These are phyloP conservation scores for Hanseniaspora meyeri DNA, from an alignment of 805 yeast species.

Conservation along the genomic window DNA sequence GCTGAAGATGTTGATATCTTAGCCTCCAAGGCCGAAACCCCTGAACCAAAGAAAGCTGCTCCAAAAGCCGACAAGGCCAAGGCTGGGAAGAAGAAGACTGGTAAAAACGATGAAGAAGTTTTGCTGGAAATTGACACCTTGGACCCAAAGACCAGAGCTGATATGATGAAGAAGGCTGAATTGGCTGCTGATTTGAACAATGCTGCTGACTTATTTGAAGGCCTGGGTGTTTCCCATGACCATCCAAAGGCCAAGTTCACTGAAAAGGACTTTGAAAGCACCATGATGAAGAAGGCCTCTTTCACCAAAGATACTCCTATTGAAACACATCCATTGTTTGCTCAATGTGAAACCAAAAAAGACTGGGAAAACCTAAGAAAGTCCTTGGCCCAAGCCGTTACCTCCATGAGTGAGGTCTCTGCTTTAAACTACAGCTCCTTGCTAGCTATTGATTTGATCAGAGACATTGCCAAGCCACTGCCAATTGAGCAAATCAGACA, in stretches of 20 bases:
- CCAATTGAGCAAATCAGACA: slow-evolving; percentile 72
- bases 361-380: slow-evolving; percentile 72
- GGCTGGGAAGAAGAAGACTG: slow-evolving; percentile 26
- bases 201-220: slow-evolving; percentile 86
- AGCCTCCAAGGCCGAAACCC: slow-evolving; percentile 78
- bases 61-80: slow-evolving; percentile 22
- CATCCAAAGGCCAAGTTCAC: slow-evolving; percentile 34
- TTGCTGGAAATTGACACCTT: slow-evolving; percentile 50
- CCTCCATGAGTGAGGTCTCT: slow-evolving; percentile 48
- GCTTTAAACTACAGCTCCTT: slow-evolving; percentile 56
- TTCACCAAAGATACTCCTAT: slow-evolving; percentile 43
- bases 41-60: slow-evolving; percentile 26
- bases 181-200: slow-evolving; percentile 75
- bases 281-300: slow-evolving; percentile 19
- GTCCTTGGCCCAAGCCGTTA: slow-evolving; percentile 49
- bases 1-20: slow-evolving; percentile 34
- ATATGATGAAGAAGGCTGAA: slow-evolving; percentile 68
- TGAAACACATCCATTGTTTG: slow-evolving; percentile 65
- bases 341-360: slow-evolving; percentile 58
- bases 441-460: slow-evolving; percentile 71
- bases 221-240: slow-evolving; percentile 42
- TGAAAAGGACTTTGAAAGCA: slow-evolving; percentile 28
- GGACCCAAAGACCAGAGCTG: slow-evolving; percentile 63
- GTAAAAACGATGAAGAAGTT: slow-evolving; percentile 32
- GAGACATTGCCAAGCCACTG: slow-evolving; percentile 76